Evolutionary conservation across 768 basidiomycete species (phyloP).

Genomic region (Amanita inopinata): DNA sequence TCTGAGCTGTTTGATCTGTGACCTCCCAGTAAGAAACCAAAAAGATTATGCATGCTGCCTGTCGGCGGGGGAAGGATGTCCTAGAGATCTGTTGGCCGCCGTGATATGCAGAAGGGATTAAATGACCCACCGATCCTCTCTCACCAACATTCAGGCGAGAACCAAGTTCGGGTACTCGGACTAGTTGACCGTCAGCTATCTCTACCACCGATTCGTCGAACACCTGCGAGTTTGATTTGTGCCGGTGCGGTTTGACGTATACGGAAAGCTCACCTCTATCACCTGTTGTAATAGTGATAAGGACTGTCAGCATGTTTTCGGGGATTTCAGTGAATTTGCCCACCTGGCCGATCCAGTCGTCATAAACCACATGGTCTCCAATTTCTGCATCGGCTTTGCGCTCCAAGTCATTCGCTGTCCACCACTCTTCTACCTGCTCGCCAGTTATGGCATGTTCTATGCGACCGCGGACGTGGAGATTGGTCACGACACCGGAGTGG

Average conservation of each 20-base stretch:
- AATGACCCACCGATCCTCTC: slow-evolving; percentile 49
- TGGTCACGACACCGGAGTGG: slow-evolving; percentile 66
- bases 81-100: slow-evolving; percentile 22
- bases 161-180: slow-evolving; percentile 68
- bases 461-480: slow-evolving; percentile 49
- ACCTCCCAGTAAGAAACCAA: slow-evolving; percentile 35
- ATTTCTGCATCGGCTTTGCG: slow-evolving; percentile 53
- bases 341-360: slow-evolving; percentile 89
- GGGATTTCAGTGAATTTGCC: slow-evolving; percentile 15
- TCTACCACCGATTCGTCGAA: slow-evolving; percentile 78
- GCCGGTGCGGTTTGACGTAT: slow-evolving; percentile 9
- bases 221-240: slow-evolving; percentile 34
- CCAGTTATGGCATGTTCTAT: slow-evolving; percentile 69
- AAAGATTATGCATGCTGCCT: slow-evolving; percentile 33
- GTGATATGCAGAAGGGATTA: slow-evolving; percentile 5
- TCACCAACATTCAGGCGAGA: slow-evolving; percentile 71
- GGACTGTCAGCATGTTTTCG: slow-evolving; percentile 2
- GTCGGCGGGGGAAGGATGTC: slow-evolving; percentile 55
- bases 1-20: slow-evolving; percentile 37
- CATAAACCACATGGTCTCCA: slow-evolving; percentile 73
- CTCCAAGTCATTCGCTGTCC: slow-evolving; percentile 45
- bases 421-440: slow-evolving; percentile 54
- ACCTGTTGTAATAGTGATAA: slow-evolving; percentile 32
- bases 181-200: slow-evolving; percentile 50
- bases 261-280: slow-evolving; percentile 50